These are phyloP conservation scores for Massarina eburnea DNA, from an alignment of 2,329 filamentous ascomycete species.

Conservation along the genomic window DNA sequence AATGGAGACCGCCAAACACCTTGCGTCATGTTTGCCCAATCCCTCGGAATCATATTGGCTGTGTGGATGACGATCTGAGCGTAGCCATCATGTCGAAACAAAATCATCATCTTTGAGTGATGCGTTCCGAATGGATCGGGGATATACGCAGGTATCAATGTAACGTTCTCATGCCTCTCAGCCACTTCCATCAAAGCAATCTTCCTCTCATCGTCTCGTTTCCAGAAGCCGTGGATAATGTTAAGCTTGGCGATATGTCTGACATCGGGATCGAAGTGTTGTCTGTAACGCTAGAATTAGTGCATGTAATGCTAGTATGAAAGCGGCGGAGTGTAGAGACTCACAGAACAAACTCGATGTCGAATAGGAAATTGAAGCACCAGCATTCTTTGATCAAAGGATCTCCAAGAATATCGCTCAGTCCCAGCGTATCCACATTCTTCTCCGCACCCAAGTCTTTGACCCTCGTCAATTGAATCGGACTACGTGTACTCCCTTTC, in stretches of 20 bases:
- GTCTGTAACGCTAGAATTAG: slow-evolving; percentile 36
- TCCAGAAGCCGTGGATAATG: slow-evolving; percentile 67
- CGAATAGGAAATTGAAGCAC: slow-evolving; percentile 70
- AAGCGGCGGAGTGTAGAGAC: slow-evolving; percentile 8
- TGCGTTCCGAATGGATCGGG: slow-evolving; percentile 86
- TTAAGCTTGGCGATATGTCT: slow-evolving; percentile 56
- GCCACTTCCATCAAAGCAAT: slow-evolving; percentile 62
- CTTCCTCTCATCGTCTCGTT: slow-evolving; percentile 64
- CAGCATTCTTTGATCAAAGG: slow-evolving; percentile 72
- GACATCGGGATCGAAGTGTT: slow-evolving; percentile 60
- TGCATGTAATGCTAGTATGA: background rate
- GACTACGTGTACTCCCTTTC: slow-evolving; percentile 51
- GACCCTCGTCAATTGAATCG: slow-evolving; percentile 72
- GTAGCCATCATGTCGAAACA: slow-evolving; percentile 74
- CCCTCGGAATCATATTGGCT: slow-evolving; percentile 84
- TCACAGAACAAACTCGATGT: slow-evolving; percentile 63
- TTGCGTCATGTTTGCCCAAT: slow-evolving; percentile 89
- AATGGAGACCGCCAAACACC: slow-evolving; percentile 76
- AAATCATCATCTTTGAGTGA: slow-evolving; percentile 81
- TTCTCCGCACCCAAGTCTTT: slow-evolving; percentile 59
- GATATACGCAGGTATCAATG: slow-evolving; percentile 73
- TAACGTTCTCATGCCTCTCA: slow-evolving; percentile 64
- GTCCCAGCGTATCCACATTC: slow-evolving; percentile 67
- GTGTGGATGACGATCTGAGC: slow-evolving; percentile 85
- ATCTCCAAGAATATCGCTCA: slow-evolving; percentile 71